Percentiles rank a stretch among this genome's conserved stretches.
Evolutionary conservation across 805 yeast species (phyloP).

Genomic region (Ascoidea tarda): DNA sequence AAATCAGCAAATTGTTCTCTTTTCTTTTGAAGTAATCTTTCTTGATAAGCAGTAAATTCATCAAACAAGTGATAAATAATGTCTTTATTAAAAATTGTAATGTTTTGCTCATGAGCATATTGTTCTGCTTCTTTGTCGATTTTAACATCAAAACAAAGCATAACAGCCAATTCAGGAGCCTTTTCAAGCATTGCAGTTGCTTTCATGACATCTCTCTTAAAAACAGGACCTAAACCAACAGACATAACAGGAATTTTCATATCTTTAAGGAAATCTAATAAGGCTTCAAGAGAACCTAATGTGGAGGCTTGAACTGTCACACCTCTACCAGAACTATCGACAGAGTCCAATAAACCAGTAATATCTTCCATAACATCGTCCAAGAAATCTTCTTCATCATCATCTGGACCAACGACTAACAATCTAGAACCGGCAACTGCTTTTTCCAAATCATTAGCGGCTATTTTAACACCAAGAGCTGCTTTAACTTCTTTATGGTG

Average conservation of each 20-base stretch:
- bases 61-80: constrained; percentile 95
- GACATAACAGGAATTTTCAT: constrained; percentile 99
- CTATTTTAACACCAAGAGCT: constrained; percentile 96
- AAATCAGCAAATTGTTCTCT: constrained; percentile 77
- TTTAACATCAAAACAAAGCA: constrained; percentile 97
- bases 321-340: constrained; percentile 91
- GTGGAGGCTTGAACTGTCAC: constrained; percentile 98
- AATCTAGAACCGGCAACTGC: constrained; percentile 98
- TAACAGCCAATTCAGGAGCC: constrained; percentile 91
- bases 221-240: constrained; percentile 96
- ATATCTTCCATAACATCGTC: constrained; percentile 98
- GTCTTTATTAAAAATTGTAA: constrained; percentile 90
- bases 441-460: constrained; percentile 94
- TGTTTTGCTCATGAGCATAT: constrained; percentile 86
- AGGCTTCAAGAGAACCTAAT: constrained; percentile 93
- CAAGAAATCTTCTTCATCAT: constrained; percentile 94
- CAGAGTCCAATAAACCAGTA: constrained; percentile 87
- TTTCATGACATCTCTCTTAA: constrained; percentile 95
- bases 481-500: constrained; percentile 98
- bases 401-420: constrained; percentile 90
- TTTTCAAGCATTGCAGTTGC: constrained; percentile 94
- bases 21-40: constrained; percentile 74
- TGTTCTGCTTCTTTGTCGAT: constrained; percentile 97
- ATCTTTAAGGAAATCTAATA: constrained; percentile 90
- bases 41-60: constrained; percentile 85